phyloP scores from a whole-genome alignment of 306 rosid genomes.

The Delonix regia region DNA sequence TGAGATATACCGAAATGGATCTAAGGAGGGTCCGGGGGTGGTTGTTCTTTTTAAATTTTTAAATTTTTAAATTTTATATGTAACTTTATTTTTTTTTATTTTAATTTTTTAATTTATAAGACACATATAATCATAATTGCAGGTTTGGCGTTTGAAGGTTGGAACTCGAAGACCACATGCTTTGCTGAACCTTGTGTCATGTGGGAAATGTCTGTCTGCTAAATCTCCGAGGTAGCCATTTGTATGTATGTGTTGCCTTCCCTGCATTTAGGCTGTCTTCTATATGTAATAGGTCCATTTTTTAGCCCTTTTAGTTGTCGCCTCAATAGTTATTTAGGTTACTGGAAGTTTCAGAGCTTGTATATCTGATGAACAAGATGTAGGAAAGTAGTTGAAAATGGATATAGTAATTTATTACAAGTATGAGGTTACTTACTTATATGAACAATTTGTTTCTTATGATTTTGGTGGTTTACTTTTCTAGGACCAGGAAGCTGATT shows the following conservation, averaged over 20 bases:
- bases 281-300: conserved; percentile 45
- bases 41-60: too few species aligned
- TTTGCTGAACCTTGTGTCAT: conserved; percentile 76
- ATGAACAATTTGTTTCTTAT: too few species aligned
- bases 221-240: conserved; percentile 74
- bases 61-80: too few species aligned
- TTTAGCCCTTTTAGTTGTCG: conserved; percentile 44
- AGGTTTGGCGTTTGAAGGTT: conserved; percentile 83
- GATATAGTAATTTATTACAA: conserved; percentile 35
- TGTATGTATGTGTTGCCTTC: conserved; percentile 39
- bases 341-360: conserved; percentile 55
- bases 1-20: conserved; percentile 30
- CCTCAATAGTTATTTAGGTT: conserved; percentile 31
- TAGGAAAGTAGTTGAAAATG: conserved; percentile 41
- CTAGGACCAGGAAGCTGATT: too few species aligned
- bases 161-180: conserved; percentile 64
- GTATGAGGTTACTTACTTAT: too few species aligned
- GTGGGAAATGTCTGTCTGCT: conserved; percentile 78
- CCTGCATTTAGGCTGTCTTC: conserved; percentile 55
- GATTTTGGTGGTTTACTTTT: neutral
- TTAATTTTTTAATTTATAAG: too few species aligned
- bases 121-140: too few species aligned
- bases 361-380: conserved; percentile 42
- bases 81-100: too few species aligned
- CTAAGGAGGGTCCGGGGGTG: too few species aligned